phyloP scores from a whole-genome alignment of 495 filamentous ascomycete species.

The Penicillium malachiteum region DNA sequence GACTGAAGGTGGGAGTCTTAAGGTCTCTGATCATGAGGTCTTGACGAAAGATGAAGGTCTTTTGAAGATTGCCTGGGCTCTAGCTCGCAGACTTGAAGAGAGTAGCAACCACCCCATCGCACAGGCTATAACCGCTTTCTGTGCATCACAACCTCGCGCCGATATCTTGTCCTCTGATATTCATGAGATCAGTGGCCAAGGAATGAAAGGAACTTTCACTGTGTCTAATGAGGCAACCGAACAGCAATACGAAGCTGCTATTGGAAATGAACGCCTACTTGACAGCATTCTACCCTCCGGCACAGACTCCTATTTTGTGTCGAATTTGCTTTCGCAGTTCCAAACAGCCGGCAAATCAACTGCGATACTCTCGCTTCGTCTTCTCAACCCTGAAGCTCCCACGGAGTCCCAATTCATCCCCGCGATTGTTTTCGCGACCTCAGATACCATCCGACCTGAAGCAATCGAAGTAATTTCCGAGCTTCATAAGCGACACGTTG shows the following conservation, averaged over 20 bases:
- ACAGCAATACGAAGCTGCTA: conserved; percentile 60
- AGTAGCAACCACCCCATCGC: conserved; percentile 87
- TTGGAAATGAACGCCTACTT: conserved; percentile 83
- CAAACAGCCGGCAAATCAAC: conserved; percentile 73
- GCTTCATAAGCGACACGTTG: conserved; percentile 62
- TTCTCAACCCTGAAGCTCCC: conserved; percentile 14
- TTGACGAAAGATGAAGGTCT: conserved; percentile 41
- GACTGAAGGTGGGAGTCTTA: conserved; percentile 79
- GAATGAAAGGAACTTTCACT: conserved; percentile 69
- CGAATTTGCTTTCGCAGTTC: conserved; percentile 57
- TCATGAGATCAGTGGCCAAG: conserved; percentile 78
- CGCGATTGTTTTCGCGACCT: conserved; percentile 66
- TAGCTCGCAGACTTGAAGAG: conserved; percentile 70
- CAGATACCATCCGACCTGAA: conserved; percentile 78
- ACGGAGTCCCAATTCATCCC: conserved; percentile 48
- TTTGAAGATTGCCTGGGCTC: conserved; percentile 42
- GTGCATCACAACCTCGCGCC: conserved; percentile 39
- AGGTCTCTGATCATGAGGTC: conserved; percentile 69
- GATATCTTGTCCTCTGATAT: conserved; percentile 47
- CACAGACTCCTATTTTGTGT: conserved; percentile 37
- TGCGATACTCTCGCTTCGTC: conserved; percentile 61
- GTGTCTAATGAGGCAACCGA: conserved; percentile 25
- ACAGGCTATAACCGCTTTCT: conserved; percentile 73
- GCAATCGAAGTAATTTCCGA: conserved; percentile 62
- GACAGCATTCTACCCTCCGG: conserved; percentile 28